Evolutionary conservation across 148 eudicot genomes (phyloP), one percentile per base, ranked within the genome.

Genomic region (Silene conica): DNA sequence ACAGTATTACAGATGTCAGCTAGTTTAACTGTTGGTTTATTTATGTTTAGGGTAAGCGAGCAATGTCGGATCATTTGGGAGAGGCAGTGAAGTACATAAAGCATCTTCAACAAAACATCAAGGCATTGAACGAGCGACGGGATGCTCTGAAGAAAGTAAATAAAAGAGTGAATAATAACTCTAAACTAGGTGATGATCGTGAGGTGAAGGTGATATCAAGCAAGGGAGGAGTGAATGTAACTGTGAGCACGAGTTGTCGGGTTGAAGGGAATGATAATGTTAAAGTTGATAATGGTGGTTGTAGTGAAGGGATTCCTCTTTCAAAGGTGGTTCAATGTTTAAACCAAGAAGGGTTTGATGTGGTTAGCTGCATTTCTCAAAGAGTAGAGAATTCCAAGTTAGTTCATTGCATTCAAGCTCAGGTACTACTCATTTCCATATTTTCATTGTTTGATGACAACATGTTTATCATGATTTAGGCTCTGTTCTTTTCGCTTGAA

Each of bases 31-130:
- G n/a, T n/a, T 15, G 20, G 67, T 63, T 62, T 0, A 3, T 8
- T 0, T 34, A 19, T 18, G 12, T 38, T 19, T 1, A 87, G 90
- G 90, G 86, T 0, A 84, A 79, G 72, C 76, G 83, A 13, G 80
- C 87, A 19, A 73, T 81, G 22, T 81, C 80, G 3, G 87, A 84
- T 78, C 83, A 82, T 64, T 31, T 84, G 62, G 71, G 67, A 8
- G 77, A 63, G 76, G 73, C 90, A 20, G 78, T 72, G 34, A 79
- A 77, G 26, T 85, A 87, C 45, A 83, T 87, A 79, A 77, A 66
- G 8, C 69, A 74, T 34, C 28, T 80, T 45, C 76, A 81, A 74
- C 61, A 77, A 59, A 85, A 62, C 50, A 71, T 80, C 13, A 28
- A 72, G 26, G 82, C 43, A 43, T 43, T 84, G 52, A 65, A 28